Evolutionary conservation across 306 rosid species (phyloP).

Genomic region (Sindora glabra): DNA sequence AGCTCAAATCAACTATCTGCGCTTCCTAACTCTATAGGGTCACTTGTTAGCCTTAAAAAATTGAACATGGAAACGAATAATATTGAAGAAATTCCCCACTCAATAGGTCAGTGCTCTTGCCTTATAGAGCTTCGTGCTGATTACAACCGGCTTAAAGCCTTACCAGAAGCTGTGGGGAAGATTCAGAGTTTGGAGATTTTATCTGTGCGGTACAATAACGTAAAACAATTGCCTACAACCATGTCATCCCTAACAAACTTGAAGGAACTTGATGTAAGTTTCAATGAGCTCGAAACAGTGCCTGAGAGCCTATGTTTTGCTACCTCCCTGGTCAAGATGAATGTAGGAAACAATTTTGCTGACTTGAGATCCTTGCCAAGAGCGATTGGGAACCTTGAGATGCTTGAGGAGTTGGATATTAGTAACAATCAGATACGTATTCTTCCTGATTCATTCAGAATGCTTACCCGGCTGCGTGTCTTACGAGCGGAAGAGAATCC

Average conservation of each 20-base stretch:
- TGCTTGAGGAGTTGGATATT: constrained; percentile 90
- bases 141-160: constrained; percentile 73
- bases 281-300: constrained; percentile 78
- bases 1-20: constrained; percentile 58
- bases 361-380: constrained; percentile 65
- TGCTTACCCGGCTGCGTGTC: constrained; percentile 55
- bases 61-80: constrained; percentile 76
- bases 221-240: constrained; percentile 78
- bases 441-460: constrained; percentile 68
- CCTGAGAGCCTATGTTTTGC: constrained; percentile 91
- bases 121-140: constrained; percentile 67
- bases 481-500: constrained; percentile 80
- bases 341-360: constrained; percentile 83
- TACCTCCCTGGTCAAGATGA: constrained; percentile 70
- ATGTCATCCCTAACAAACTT: constrained; percentile 64
- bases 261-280: constrained; percentile 76
- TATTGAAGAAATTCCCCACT: constrained; percentile 73
- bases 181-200: constrained; percentile 66
- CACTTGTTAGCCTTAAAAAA: constrained; percentile 53
- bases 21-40: constrained; percentile 65
- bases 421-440: constrained; percentile 80
- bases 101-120: constrained; percentile 63
- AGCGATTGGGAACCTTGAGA: constrained; percentile 78
- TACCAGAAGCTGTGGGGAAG: constrained; percentile 87
- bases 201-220: constrained; percentile 70